Base-by-base conservation (phyloP, 2,329 filamentous ascomycete genomes). In the Paracoccidioides lutzii region DNA sequence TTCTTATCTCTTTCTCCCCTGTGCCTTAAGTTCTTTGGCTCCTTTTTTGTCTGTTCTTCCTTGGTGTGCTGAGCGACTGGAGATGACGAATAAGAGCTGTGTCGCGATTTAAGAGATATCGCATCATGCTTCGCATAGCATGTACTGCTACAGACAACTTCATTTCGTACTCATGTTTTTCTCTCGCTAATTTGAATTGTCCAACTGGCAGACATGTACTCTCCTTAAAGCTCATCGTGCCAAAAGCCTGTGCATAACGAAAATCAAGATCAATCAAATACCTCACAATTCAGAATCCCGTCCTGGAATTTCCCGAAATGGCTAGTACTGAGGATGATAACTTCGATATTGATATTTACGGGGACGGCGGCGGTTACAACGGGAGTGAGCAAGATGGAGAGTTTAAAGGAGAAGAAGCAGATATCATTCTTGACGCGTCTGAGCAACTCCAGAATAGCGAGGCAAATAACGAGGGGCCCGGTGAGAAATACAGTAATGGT, bases 311-410 rank as follows among this genome's bases (percentile, higher is more conserved):
- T 50, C 46, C 9, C 67, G 63, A 65, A 57, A 76, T 76, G 74
- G 73, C 74, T 56, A 52, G 42, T 42, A 70, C 79, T 65, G 81
- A 83, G 67, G 81, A 84, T 71, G 81, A 84, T 70, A 83, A 82
- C 66, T 84, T 84, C 75, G 81, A 85, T 64, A 83, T 85, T 75
- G 82, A 85, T 68, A 83, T 85, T 71, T 84, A 84, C 66, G 81
- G 81, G 60, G 81, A 84, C 64, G 80, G 81, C 53, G 70, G 71
- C 57, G 67, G 71, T 55, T 74, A 73, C 57, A 74, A 71, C 61
- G 66, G 65, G 52, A 69, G 73, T 60, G 71, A 72, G 28, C 67
- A 81, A 58, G 78, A 80, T 57, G 59, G 63, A 52, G 69, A 71
- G 43, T 68, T 66, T 60, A 73, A 73, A 55, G 64, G 69, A 37